These are phyloP conservation scores for Skeletonema potamos DNA, from an alignment of 108 stramenopile genomes.

Conservation along the genomic window DNA sequence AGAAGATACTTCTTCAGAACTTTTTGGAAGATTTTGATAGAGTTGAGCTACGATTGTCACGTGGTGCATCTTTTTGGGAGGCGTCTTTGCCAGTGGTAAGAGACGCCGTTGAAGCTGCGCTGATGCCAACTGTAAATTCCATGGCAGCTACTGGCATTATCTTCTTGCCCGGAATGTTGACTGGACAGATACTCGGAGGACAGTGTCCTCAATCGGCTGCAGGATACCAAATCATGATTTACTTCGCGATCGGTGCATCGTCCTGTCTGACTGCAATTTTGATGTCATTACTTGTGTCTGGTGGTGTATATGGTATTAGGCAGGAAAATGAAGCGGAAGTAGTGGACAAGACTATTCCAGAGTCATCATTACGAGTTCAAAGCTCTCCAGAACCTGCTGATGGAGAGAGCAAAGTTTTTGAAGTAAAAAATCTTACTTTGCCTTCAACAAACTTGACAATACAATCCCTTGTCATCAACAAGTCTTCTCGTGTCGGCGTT, in stretches of 20 bases:
- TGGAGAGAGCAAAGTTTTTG: not conserved
- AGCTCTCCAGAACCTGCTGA: not conserved
- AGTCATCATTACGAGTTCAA: not conserved
- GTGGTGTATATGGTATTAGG: slow-evolving; percentile 15
- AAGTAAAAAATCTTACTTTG: slow-evolving; percentile 18
- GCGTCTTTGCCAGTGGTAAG: slow-evolving; percentile 28
- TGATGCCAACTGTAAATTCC: slow-evolving; percentile 47
- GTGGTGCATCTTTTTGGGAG: slow-evolving; percentile 52
- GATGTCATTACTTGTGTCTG: slow-evolving; percentile 15
- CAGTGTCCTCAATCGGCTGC: slow-evolving; percentile 38
- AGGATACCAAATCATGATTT: slow-evolving; percentile 54
- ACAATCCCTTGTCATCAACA: slow-evolving; percentile 1
- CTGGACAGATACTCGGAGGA: slow-evolving; percentile 59
- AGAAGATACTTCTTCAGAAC: slow-evolving; percentile 26
- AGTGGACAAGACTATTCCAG: not conserved
- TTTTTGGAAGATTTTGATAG: slow-evolving; percentile 31
- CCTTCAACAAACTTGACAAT: slow-evolving; percentile 17
- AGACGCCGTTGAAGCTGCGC: slow-evolving; percentile 35
- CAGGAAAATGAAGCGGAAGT: slow-evolving; percentile 6
- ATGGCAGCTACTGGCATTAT: slow-evolving; percentile 54
- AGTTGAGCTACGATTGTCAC: slow-evolving; percentile 42
- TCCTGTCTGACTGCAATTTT: slow-evolving; percentile 22
- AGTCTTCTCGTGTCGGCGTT: slow-evolving; percentile 15
- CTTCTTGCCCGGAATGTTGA: slow-evolving; percentile 63
- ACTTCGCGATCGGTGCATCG: slow-evolving; percentile 42